Evolutionary conservation across 2,329 filamentous ascomycete species (phyloP), one percentile per base, ranked within the genome.

Genomic region (Dactylonectria macrodidyma): DNA sequence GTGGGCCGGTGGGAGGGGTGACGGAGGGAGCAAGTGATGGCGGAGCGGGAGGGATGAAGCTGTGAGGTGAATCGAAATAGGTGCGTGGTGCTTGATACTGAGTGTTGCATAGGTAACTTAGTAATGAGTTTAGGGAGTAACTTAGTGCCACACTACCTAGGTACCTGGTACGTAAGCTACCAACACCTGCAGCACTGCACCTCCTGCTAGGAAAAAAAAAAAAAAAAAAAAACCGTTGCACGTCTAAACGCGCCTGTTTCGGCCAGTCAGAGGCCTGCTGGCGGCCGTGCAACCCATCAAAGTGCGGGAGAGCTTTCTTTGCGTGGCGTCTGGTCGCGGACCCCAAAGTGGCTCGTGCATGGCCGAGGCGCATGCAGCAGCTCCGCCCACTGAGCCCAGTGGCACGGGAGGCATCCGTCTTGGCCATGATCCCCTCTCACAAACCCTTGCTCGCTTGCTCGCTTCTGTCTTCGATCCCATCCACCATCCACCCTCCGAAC

Each of bases 371-470:
- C 46, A 54, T 33, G 63, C 51, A 44, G 57, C 36, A 46, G 44
- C 73, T 72, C 64, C 63, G 73, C 73, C 71, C 65, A 19, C 68
- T 69, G 73, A 66, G 73, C 73, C 71, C 65, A n/a, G 70, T 69
- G 73, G 73, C 73, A 68, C 66, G 50, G 34, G 51, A 65, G 57
- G 67, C 59, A 59, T 65, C 66, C 66, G 33, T 62, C 55, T 47
- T 30, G 26, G 26, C 26, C 26, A 30, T 30, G 26, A 30, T 30
- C 41, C 33, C 44, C 57, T 19, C 19, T 19, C 19, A 19, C 46
- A 11, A 48, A 48, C 46, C 46, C 46, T 19, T 52, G 44, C 33
- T 46, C 50, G 38, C 16, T 60, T 48, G 44, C 19, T 61, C 24
- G 51, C 50, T 30, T 30, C 26, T 30, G 4, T 30, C 26, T 30